phyloP scores from a whole-genome alignment of 2,329 filamentous ascomycete species.

The Tolypocladium tundrense region DNA sequence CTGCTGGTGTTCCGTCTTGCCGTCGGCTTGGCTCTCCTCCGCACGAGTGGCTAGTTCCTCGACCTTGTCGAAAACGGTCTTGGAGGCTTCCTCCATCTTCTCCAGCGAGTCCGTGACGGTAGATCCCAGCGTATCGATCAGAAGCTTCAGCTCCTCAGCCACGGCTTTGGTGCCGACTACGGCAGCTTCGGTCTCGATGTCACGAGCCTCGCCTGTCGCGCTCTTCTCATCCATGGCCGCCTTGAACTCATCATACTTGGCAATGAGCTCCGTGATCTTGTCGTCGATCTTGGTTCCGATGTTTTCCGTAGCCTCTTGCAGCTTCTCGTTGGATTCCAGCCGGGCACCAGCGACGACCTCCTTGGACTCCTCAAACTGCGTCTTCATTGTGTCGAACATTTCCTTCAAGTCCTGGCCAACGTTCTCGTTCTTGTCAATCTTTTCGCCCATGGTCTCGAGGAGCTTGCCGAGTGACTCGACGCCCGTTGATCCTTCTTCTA shows the following conservation, averaged over 20 bases:
- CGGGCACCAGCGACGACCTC: constrained; percentile 70
- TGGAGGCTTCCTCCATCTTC: constrained; percentile 78
- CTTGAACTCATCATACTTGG: constrained; percentile 83
- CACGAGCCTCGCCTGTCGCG: constrained; percentile 62
- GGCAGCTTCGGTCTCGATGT: constrained; percentile 62
- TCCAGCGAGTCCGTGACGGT: constrained; percentile 75
- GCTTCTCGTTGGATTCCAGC: constrained; percentile 74
- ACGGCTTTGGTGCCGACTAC: constrained; percentile 66
- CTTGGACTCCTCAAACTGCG: constrained; percentile 80
- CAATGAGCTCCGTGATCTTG: constrained; percentile 64
- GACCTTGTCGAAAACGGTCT: constrained; percentile 74
- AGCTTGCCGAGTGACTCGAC: constrained; percentile 64
- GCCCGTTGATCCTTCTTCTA: constrained; percentile 64
- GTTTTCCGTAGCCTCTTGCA: constrained; percentile 44
- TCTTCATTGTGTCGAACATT: constrained; percentile 64
- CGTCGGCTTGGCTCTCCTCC: constrained; percentile 64
- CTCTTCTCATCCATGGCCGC: constrained; percentile 62
- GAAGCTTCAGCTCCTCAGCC: constrained; percentile 75
- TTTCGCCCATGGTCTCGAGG: constrained; percentile 56
- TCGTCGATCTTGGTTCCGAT: constrained; percentile 49
- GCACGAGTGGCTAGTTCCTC: constrained; percentile 68
- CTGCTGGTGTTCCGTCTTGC: constrained; percentile 69
- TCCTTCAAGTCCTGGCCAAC: constrained; percentile 57
- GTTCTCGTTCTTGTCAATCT: constrained; percentile 45
- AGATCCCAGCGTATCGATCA: constrained; percentile 75